Evolutionary conservation across 192 early-diverging fungal genomes (phyloP), one percentile per base, ranked within the genome.

Genomic region (Bifiguratus adelaidae): DNA sequence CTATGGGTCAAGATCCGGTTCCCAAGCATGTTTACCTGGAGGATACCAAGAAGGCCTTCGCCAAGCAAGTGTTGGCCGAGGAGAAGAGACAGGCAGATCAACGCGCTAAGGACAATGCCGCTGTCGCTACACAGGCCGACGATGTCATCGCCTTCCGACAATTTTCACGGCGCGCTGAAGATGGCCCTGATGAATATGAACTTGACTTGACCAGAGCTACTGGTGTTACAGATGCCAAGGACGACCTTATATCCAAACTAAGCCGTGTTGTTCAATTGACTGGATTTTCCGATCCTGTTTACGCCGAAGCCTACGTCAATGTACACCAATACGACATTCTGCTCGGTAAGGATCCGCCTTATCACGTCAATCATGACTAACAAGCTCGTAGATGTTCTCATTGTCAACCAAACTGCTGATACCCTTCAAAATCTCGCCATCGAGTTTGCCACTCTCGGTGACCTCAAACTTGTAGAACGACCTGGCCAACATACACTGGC

Each of bases 301-400:
- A 99, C 55, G 94, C 94, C 2, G 95, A 99, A 65, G 95, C 91
- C 0, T 95, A 96, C 59, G 89, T 96, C 29, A 93, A 76, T 42
- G 91, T 99, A 26, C 92, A 92, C 52, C 93, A 99, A 68, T 97
- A 89, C 55, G 92, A 99, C 60, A 95, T 99, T 60, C 60, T 96
- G 47, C 73, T 95, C 29, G 85, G 77, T 85, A 60, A 53, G 48
- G 20, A 15, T 52, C 44, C 20, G n/a, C 23, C n/a, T 21, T 60
- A 29, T 2, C 6, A 4, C 63, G 2, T 37, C 11, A 34, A 15
- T 11, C 32, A 34, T 33, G 8, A n/a, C 32, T 11, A n/a, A 44
- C 42, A 15, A 15, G 9, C 23, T 40, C 46, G n/a, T 65, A 77
- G 91, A 98, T 63, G 85, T 99, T 47, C 70, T 99, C 52, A 86